A percentile compares a stretch with the other conserved stretches of the same genome.
These are phyloP conservation scores for Cucumis cinereus DNA, from an alignment of 306 rosid species.

Conservation along the genomic window DNA sequence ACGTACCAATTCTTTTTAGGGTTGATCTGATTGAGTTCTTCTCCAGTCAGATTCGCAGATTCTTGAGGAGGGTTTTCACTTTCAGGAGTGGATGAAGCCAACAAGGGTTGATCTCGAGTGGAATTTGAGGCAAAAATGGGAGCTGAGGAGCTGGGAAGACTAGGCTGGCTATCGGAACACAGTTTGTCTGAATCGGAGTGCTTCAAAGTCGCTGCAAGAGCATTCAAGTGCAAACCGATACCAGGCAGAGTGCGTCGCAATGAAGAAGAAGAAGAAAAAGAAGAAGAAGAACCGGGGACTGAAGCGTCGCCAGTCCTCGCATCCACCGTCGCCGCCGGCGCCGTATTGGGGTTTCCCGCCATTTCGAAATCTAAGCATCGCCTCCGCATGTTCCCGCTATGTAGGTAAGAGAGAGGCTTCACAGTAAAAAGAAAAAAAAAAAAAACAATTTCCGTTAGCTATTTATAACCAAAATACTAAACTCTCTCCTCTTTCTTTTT, in stretches of 20 bases:
- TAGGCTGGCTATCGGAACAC: slow-evolving; percentile 27
- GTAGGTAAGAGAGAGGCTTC: slow-evolving; percentile 38
- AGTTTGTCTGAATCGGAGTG: slow-evolving; percentile 23
- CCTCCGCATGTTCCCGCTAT: slow-evolving; percentile 46
- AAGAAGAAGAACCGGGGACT: slow-evolving; percentile 22
- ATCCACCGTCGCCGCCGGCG: slow-evolving; percentile 28
- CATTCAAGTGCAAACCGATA: slow-evolving; percentile 72
- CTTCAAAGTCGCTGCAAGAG: slow-evolving; percentile 40
- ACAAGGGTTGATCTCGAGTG: slow-evolving; percentile 27
- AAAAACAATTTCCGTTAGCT: too few relatives aligned
- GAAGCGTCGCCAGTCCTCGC: slow-evolving; percentile 20
- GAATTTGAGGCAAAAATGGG: slow-evolving; percentile 19
- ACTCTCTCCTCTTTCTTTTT: too few relatives aligned
- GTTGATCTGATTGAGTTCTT: slow-evolving; percentile 50
- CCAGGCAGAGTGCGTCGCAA: slow-evolving; percentile 46
- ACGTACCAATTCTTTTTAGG: slow-evolving; percentile 64
- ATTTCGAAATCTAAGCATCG: slow-evolving; percentile 81
- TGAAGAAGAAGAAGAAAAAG: slow-evolving; percentile 21
- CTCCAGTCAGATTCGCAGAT: slow-evolving; percentile 23
- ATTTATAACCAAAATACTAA: too few relatives aligned
- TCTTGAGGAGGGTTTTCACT: slow-evolving; percentile 41
- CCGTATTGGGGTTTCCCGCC: slow-evolving; percentile 29
- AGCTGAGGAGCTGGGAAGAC: slow-evolving; percentile 27
- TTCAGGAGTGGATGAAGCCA: slow-evolving; percentile 29
- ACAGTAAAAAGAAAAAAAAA: neutral